phyloP scores from a whole-genome alignment of 2,329 filamentous ascomycete species.

The Tolypocladium ovalisporum region DNA sequence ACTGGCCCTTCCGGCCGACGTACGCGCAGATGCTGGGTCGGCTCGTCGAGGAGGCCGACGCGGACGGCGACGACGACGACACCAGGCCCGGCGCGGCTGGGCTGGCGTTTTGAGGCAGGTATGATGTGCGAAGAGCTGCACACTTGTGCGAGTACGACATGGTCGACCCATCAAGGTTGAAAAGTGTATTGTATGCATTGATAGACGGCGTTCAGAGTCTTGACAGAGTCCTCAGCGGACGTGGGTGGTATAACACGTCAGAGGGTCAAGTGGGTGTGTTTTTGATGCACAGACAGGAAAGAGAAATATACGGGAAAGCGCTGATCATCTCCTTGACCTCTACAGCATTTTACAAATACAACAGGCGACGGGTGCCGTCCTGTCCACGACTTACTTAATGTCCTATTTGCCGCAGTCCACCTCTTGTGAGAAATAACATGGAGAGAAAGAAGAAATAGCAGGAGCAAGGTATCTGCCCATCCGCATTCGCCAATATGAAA shows the following conservation, averaged over 20 bases:
- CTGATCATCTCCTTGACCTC: not conserved
- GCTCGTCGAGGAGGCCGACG: slow-evolving; percentile 17
- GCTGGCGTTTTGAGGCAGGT: not conserved
- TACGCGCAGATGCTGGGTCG: slow-evolving; percentile 37
- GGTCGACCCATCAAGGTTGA: not conserved
- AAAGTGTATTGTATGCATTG: not conserved
- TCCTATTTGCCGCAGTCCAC: no score
- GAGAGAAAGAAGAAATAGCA: not conserved
- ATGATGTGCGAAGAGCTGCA: not conserved
- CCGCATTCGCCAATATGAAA: not conserved
- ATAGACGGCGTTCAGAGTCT: not conserved
- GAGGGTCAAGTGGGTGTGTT: not conserved
- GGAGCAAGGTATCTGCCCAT: not conserved
- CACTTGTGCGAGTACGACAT: not conserved
- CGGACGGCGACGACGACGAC: slow-evolving; percentile 7
- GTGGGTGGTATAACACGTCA: no score
- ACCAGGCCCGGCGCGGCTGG: not conserved
- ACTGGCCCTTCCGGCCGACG: slow-evolving; percentile 53
- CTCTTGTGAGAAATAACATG: not conserved
- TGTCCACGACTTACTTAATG: not conserved
- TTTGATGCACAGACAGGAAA: not conserved
- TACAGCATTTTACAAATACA: not conserved
- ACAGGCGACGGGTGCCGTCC: not conserved
- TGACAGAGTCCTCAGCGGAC: not conserved
- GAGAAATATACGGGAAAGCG: not conserved